Base-by-base conservation (phyloP, 2,329 filamentous ascomycete genomes). In the Colletotrichum melonis region DNA sequence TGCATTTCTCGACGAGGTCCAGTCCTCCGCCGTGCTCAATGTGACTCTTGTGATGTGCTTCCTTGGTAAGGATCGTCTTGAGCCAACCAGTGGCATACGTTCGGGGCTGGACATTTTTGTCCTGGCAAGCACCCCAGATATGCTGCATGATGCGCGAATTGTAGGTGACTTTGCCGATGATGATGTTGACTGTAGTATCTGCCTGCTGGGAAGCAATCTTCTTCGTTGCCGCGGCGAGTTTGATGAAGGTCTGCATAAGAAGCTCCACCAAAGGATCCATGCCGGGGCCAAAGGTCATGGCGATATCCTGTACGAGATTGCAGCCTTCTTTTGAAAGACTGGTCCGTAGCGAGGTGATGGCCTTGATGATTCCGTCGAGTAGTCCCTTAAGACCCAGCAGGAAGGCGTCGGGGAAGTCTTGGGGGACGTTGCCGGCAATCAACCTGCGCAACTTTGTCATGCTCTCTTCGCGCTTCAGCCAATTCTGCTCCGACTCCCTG, bases 241-340 rank as follows among this genome's bases (percentile, higher is more conserved):
- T 98, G 84, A 98, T 91, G 77, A 98, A 91, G 32, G 91, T 93
- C 79, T 98, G 95, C 84, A 98, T 90, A 26, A 98, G 87, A 63
- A 98, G 90, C 83, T 98, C 96, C 8, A 97, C 93, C 91, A 97
- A 94, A 12, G 93, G 90, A 78, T 98, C 96, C 78, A 98, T 91
- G 54, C 89, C 92, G 1, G 94, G 88, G 0, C 95, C 95, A 58
- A 94, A 91, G 9, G 89, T 91, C 76, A 88, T 90, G 22, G 95
- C 95, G 32, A 98, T 86, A 75, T 98, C 96, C 80, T 98, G 95
- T 35, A 98, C 88, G 60, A 97, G 84, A 75, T 90, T 90, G 79
- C 95, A 97, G 11, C 93, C 95, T 78, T 97, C 95, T 75, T 95
- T 95, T 11, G 94, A 96, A 77, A 98, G 86, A 78, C 95, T 98